Conservation (phyloP, 1,139 yeast species). For the Debaryomycetaceae sp. region DNA sequence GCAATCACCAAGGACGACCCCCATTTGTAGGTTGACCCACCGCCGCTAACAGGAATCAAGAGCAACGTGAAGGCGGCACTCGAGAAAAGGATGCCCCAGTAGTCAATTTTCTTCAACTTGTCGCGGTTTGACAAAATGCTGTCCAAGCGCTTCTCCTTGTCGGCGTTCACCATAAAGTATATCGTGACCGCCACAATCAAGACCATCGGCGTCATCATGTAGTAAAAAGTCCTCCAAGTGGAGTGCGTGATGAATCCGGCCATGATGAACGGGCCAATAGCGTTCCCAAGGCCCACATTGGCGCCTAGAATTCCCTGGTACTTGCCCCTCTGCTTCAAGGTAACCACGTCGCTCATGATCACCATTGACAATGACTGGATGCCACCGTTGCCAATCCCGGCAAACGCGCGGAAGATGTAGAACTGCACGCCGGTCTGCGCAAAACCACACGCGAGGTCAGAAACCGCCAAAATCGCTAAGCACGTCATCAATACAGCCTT, state of each 20-base stretch:
- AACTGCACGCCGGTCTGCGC: conserved; percentile 32
- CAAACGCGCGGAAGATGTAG: conserved; percentile 37
- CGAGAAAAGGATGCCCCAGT: conserved; percentile 43
- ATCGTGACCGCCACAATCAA: conserved; percentile 21
- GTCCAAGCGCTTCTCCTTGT: conserved; percentile 20
- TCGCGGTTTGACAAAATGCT: conserved; percentile 23
- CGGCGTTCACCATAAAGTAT: conserved; percentile 19
- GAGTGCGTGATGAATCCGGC: conserved; percentile 44
- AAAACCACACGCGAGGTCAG: conserved; percentile 41
- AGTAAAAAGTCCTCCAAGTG: conserved; percentile 49
- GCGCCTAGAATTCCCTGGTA: conserved; percentile 46
- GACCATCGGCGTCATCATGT: conserved; percentile 40
- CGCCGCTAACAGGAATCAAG: conserved; percentile 49
- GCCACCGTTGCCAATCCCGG: conserved; percentile 46
- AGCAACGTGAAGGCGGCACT: conserved; percentile 40
- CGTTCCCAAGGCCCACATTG: conserved; percentile 49
- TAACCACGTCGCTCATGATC: conserved; percentile 39
- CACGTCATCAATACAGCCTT: conserved; percentile 34
- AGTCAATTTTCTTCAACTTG: conserved; percentile 43
- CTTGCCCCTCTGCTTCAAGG: conserved; percentile 38
- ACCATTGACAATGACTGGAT: conserved; percentile 40
- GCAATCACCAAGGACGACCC: conserved; percentile 43
- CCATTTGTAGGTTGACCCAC: conserved; percentile 51
- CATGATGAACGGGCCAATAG: conserved; percentile 54
- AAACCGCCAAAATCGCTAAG: conserved; percentile 31